phyloP scores from a whole-genome alignment of 2,329 filamentous ascomycete genomes.

The Aurifilum marmelostoma region DNA sequence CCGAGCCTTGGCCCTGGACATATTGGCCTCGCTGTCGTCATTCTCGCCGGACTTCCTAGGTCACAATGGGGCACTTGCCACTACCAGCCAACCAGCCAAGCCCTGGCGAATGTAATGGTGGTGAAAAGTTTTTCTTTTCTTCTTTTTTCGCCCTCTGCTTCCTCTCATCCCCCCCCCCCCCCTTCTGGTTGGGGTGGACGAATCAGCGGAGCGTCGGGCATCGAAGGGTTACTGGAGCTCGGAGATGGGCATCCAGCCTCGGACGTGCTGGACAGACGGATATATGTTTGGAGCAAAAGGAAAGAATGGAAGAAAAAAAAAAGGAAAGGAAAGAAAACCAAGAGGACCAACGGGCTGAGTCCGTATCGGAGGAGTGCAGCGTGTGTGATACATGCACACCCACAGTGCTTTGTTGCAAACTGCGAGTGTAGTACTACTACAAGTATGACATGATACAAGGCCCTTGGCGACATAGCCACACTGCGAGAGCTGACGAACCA shows the following conservation, averaged over 20 bases:
- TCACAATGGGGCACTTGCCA: background rate
- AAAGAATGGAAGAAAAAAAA: too few relatives aligned
- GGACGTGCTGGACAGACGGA: background rate
- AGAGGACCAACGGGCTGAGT: background rate
- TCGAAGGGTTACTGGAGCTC: background rate
- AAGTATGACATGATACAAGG: background rate
- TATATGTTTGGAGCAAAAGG: background rate
- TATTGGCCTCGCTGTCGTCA: slow-evolving; percentile 5
- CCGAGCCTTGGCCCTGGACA: background rate
- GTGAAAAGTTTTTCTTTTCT: background rate
- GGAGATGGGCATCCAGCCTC: background rate
- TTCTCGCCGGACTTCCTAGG: background rate
- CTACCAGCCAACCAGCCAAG: background rate
- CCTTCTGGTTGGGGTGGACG: background rate
- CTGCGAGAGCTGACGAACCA: slow-evolving; percentile 4
- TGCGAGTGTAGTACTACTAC: background rate
- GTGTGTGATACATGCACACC: background rate
- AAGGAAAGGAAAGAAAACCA: too few relatives aligned
- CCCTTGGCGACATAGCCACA: slow-evolving; percentile 4
- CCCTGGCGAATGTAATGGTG: background rate
- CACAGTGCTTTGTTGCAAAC: background rate
- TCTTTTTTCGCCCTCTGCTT: background rate
- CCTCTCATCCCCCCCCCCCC: background rate
- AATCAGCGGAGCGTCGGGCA: background rate
- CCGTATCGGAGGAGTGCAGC: background rate